A percentile compares a stretch with the other conserved stretches of the same genome.
Conservation (phyloP, 805 yeast species). For the Candida tibetensis region DNA sequence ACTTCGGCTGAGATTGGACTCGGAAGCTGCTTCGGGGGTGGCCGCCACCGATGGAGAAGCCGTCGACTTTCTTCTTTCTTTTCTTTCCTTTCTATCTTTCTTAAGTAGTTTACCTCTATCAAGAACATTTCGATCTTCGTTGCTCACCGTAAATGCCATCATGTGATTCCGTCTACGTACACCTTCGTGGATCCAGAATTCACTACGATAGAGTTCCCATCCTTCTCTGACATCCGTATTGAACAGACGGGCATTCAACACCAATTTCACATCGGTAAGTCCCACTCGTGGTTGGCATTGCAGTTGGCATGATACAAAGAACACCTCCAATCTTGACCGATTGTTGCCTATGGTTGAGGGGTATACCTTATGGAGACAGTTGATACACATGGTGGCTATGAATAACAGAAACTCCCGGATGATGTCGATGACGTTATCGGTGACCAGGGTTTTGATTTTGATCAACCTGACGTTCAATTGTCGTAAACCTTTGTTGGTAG, state of each 20-base stretch:
- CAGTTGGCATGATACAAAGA: constrained; percentile 40
- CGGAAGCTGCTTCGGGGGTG: neutral
- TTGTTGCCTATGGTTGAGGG: constrained; percentile 32
- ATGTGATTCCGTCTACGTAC: constrained; percentile 49
- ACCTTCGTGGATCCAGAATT: constrained; percentile 88
- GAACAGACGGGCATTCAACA: constrained; percentile 78
- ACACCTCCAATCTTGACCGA: constrained; percentile 34
- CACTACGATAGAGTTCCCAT: constrained; percentile 92
- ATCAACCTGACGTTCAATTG: constrained; percentile 79
- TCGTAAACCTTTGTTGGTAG: constrained; percentile 87
- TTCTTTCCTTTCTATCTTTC: constrained; percentile 39
- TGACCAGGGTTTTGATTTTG: constrained; percentile 45
- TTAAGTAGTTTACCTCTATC: constrained; percentile 30
- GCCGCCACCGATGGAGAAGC: neutral
- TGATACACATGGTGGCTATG: constrained; percentile 27
- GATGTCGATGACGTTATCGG: constrained; percentile 33
- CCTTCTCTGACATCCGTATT: constrained; percentile 82
- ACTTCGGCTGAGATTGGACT: constrained; percentile 1
- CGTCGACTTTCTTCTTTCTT: constrained; percentile 18
- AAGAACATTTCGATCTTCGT: constrained; percentile 9
- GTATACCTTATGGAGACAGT: constrained; percentile 32
- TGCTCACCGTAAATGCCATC: constrained; percentile 24
- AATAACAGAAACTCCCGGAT: constrained; percentile 36
- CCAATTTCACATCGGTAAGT: constrained; percentile 69
- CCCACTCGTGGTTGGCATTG: constrained; percentile 65